Evolutionary conservation across 2,329 filamentous ascomycete species (phyloP).

Genomic region (Pseudonectria buxi): DNA sequence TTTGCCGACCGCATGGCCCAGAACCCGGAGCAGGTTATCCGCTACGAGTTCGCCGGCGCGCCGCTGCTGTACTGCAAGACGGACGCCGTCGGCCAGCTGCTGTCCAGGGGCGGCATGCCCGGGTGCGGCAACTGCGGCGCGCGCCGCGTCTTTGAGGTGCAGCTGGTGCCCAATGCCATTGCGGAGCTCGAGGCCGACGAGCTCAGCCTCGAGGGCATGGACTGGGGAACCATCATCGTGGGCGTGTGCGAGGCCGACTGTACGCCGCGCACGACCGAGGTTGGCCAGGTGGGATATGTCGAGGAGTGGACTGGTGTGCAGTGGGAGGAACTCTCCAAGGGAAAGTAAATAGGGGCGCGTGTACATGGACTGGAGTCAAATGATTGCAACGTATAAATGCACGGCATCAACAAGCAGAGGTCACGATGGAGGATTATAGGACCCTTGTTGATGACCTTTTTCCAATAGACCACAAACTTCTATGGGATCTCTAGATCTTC

Average conservation of each 20-base stretch:
- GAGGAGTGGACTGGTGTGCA: conserved; percentile 99
- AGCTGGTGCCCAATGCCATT: conserved; percentile 87
- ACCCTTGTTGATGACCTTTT: not conserved
- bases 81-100: conserved; percentile 64
- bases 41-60: conserved; percentile 68
- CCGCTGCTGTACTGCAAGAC: conserved; percentile 75
- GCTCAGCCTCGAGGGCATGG: conserved; percentile 76
- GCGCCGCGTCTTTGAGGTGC: conserved; percentile 78
- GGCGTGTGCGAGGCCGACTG: conserved; percentile 81
- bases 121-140: conserved; percentile 70
- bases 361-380: conserved; percentile 8
- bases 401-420: conserved; percentile 1
- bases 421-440: not conserved
- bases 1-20: conserved; percentile 73
- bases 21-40: conserved; percentile 75
- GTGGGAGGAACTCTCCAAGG: conserved; percentile 71
- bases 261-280: conserved; percentile 47
- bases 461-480: conserved; percentile 23
- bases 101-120: conserved; percentile 56
- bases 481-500: conserved; percentile 25
- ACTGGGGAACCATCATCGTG: conserved; percentile 91
- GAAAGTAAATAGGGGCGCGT: conserved; percentile 17
- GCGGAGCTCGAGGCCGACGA: conserved; percentile 77
- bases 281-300: conserved; percentile 66
- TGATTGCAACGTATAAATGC: conserved; percentile 5